Conservation (phyloP, 371 early-diverging fungal genomes). For the Syncephalastrum sp. region DNA sequence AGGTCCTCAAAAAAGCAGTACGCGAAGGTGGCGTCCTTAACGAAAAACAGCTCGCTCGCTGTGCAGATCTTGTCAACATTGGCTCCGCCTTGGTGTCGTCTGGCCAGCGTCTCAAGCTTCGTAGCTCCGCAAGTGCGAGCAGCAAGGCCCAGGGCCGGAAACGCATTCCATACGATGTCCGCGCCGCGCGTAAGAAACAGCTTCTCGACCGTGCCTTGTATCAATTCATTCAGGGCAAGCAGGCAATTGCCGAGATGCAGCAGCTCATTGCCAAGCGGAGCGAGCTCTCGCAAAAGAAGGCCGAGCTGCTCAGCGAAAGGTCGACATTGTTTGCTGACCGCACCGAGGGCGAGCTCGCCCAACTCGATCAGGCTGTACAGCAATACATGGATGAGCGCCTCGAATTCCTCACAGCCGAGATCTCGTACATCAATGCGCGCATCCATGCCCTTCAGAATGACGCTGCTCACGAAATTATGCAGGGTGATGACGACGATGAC, state of each 20-base stretch:
- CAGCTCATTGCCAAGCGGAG: slow-evolving; percentile 50
- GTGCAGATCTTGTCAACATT: slow-evolving; percentile 26
- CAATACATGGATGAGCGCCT: slow-evolving; percentile 82
- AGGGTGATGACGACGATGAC: slow-evolving; percentile 28
- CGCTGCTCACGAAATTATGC: slow-evolving; percentile 56
- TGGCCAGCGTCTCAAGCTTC: slow-evolving; percentile 11
- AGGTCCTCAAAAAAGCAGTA: slow-evolving; percentile 41
- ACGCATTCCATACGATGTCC: slow-evolving; percentile 16
- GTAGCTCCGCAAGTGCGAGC: slow-evolving; percentile 14
- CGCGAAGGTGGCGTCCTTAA: slow-evolving; percentile 42
- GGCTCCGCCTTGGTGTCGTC: slow-evolving; percentile 15
- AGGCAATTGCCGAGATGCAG: slow-evolving; percentile 40
- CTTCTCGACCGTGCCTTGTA: slow-evolving; percentile 55
- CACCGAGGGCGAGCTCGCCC: slow-evolving; percentile 35
- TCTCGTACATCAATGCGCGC: slow-evolving; percentile 68
- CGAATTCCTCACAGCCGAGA: slow-evolving; percentile 80
- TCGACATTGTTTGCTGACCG: slow-evolving; percentile 56
- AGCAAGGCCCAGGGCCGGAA: neutral
- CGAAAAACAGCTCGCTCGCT: slow-evolving; percentile 24
- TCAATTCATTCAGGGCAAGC: slow-evolving; percentile 45
- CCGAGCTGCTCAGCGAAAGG: slow-evolving; percentile 65
- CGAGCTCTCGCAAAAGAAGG: slow-evolving; percentile 60
- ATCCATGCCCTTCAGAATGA: slow-evolving; percentile 71
- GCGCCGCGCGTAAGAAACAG: slow-evolving; percentile 50
- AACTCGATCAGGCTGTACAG: slow-evolving; percentile 49